Conservation (phyloP, 176 grass and related monocot genomes). For the Cenchrus americanus region DNA sequence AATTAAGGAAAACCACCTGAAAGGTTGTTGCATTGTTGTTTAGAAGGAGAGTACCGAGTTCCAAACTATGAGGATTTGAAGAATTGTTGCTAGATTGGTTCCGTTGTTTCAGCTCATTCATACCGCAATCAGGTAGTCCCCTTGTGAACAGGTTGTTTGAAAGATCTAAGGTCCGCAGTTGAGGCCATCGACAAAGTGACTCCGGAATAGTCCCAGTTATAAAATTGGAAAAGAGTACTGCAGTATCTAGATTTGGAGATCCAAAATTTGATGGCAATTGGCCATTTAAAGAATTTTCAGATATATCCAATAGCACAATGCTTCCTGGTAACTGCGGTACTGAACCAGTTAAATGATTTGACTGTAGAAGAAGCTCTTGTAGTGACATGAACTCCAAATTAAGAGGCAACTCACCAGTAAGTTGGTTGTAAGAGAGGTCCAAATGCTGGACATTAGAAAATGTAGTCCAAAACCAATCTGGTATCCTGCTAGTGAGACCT, state of each 20-base stretch:
- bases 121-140: neutral
- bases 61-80: neutral
- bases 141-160: neutral
- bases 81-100: neutral
- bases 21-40: neutral
- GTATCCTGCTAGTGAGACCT: neutral
- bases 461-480: neutral
- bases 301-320: neutral
- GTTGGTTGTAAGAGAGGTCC: neutral
- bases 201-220: neutral
- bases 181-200: neutral
- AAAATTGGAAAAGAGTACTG: neutral
- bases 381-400: neutral
- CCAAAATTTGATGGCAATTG: neutral
- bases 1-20: neutral
- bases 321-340: neutral
- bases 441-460: neutral
- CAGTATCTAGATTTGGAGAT: neutral
- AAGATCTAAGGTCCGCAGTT: neutral
- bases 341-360: neutral
- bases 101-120: neutral
- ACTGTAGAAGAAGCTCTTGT: neutral
- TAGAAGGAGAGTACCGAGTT: neutral
- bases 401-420: neutral
- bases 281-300: neutral